These are phyloP conservation scores for Pseudogymnoascus destructans DNA, from an alignment of 2,329 filamentous ascomycete species.

Conservation along the genomic window DNA sequence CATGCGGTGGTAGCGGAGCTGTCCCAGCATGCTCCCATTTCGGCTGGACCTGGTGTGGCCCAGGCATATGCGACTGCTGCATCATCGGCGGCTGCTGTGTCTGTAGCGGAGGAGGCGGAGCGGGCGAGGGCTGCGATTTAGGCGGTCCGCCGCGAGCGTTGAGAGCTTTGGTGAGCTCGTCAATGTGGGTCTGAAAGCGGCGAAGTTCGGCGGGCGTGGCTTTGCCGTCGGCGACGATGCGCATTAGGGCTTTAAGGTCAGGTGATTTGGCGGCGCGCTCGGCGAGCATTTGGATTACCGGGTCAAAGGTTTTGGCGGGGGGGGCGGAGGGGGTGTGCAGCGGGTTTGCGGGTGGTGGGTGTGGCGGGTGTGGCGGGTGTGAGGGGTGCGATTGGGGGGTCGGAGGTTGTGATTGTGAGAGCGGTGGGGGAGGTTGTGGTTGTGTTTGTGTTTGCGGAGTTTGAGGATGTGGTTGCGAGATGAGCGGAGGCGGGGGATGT, in stretches of 20 bases:
- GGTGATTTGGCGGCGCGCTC: constrained; percentile 62
- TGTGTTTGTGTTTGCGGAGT: constrained; percentile 15
- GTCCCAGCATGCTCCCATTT: constrained; percentile 11
- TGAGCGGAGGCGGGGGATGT: constrained; percentile 16
- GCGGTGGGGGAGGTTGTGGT: constrained; percentile 13
- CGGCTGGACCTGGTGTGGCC: constrained; percentile 19
- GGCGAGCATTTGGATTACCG: constrained; percentile 68
- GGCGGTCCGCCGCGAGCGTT: constrained; percentile 41
- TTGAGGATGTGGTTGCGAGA: constrained; percentile 9
- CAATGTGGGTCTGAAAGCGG: constrained; percentile 69
- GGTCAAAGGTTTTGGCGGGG: constrained; percentile 41
- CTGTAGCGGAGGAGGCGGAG: constrained; percentile 14
- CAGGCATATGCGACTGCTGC: constrained; percentile 19
- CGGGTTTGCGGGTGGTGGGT: constrained; percentile 4
- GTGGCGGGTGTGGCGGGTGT: not conserved
- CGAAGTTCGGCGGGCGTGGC: constrained; percentile 59
- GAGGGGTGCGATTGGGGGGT: not conserved
- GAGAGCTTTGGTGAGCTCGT: constrained; percentile 57
- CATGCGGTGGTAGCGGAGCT: constrained; percentile 15
- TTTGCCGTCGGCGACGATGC: constrained; percentile 63
- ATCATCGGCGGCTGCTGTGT: constrained; percentile 12
- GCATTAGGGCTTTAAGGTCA: constrained; percentile 66
- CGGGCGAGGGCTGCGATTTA: constrained; percentile 33
- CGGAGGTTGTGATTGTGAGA: constrained; percentile 11
- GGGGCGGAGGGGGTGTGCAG: constrained; percentile 13